phyloP scores from a whole-genome alignment of 2,329 filamentous ascomycete species.

The Corniculantispora saksenae region DNA sequence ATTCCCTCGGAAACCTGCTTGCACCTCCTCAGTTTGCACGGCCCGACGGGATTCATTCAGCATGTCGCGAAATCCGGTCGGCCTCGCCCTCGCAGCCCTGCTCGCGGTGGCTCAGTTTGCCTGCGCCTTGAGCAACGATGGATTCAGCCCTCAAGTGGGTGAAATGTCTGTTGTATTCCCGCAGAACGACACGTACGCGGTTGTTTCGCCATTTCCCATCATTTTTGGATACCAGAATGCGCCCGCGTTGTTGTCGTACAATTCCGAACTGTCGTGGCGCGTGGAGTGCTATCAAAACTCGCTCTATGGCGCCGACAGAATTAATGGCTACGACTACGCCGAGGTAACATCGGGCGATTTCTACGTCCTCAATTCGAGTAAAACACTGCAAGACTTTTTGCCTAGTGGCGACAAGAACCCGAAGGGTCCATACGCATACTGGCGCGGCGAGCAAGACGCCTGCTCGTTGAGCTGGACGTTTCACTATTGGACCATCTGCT shows the following conservation, averaged over 20 bases:
- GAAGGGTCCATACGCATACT: slow-evolving; percentile 7
- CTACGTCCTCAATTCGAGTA: slow-evolving; percentile 1
- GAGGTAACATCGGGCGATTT: not conserved
- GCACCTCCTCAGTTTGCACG: not conserved
- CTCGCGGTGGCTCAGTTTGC: not conserved
- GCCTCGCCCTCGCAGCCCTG: not conserved
- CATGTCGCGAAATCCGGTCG: slow-evolving; percentile 14
- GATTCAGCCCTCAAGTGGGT: not conserved
- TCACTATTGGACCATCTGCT: slow-evolving; percentile 8
- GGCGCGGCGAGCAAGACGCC: not conserved
- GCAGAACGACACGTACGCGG: slow-evolving; percentile 16
- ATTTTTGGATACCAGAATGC: slow-evolving; percentile 17
- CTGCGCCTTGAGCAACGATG: slow-evolving; percentile 13
- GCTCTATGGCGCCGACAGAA: not conserved
- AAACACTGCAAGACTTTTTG: slow-evolving; percentile 2
- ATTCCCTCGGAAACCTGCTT: not conserved
- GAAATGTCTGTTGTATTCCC: slow-evolving; percentile 17
- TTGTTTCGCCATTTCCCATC: slow-evolving; percentile 15
- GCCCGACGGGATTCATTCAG: not conserved
- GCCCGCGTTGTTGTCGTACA: slow-evolving; percentile 1
- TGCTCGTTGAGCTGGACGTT: slow-evolving; percentile 1
- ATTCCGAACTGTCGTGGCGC: slow-evolving; percentile 10
- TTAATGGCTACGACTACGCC: slow-evolving; percentile 11
- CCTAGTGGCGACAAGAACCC: not conserved
- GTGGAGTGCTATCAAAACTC: slow-evolving; percentile 8